Evolutionary conservation across 768 basidiomycete genomes (phyloP), one percentile per base, ranked within the genome.

Genomic region (Pisolithus sp.): DNA sequence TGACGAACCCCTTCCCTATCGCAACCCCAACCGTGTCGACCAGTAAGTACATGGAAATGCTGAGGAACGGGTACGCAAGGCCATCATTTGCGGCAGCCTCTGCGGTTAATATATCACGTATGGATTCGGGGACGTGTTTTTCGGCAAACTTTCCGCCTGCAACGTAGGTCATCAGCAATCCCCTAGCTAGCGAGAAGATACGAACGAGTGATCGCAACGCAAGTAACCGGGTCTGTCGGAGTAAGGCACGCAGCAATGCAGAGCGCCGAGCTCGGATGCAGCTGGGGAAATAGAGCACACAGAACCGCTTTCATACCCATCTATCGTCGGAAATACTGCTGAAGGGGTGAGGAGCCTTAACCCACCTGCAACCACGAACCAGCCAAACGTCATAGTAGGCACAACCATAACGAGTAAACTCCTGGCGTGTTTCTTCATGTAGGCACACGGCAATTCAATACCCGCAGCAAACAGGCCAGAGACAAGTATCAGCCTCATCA

Each of bases 61-160:
- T 79, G 50, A 97, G 74, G 66, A 97, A 97, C 0, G 93, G 93
- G 66, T 94, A 96, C 2, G 94, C 93, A 13, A 97, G 77, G 2
- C 96, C 96, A 59, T 98, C 96, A 67, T 99, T 99, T 7, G 90
- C 85, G 0, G 94, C 96, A 5, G 89, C 89, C 68, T 98, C 95
- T 0, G 90, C 91, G 0, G 88, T 80, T 7, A 96, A 73, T 40
- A 96, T 76, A 21, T 82, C 85, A 26, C 94, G 82, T 21, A 98
- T 75, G 48, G 90, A 85, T 5, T 70, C 55, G 4, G 87, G 86
- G 4, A 91, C 88, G 59, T 90, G 78, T 51, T 76, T 78, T 13
- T 73, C 67, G 0, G 89, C 88, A 57, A 78, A 91, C 53, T 75
- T 81, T 0, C 89, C 88, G 9, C 84, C 86, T 87, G 52, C 4